Evolutionary conservation across 345 rosid species (phyloP), one percentile per base, ranked within the genome.

Genomic region (Gossypium rotundifolium): DNA sequence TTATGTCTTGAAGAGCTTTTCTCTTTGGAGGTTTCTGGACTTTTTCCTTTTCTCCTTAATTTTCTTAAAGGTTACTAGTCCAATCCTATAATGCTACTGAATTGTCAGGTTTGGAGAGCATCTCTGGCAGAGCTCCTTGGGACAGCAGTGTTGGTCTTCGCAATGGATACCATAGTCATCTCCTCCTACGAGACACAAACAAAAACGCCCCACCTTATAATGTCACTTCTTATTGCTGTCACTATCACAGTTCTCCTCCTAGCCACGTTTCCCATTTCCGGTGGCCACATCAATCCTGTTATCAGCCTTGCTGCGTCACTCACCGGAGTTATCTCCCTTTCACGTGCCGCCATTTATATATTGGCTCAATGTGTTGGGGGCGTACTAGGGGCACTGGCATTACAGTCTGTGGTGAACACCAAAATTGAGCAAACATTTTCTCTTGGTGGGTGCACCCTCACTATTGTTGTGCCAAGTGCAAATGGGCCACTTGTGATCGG

Each of bases 71-170:
- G 33, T 33, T 33, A 33, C 17, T 48, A 23, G 27, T 54, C 63
- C 48, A 23, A 49, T 54, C 63, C 48, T 55, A 33, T 2, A 29
- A 40, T 71, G 18, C 12, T 40, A 13, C 29, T 54, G 65, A 57
- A 55, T 3, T 55, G 48, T 17, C 84, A 88, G 88, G 83, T 88
- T 86, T 88, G 87, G 87, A 79, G 84, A 46, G 89, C 89, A 62
- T 76, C 87, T 45, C 13, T 83, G 1, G 75, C 84, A 8, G 91
- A 88, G 78, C 76, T 86, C 25, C 77, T 88, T 53, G 91, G 85
- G 42, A 79, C 91, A 42, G 78, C 85, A 46, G 77, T 76, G 40
- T 81, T 88, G 2, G 63, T 84, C 29, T 86, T 88, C 74, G 77
- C 85, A 14, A 71, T 86, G 17, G 80, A 86, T 54, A 80, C 78